phyloP scores from a whole-genome alignment of 1,284 basidiomycete genomes.

The Puccinia sorghi region DNA sequence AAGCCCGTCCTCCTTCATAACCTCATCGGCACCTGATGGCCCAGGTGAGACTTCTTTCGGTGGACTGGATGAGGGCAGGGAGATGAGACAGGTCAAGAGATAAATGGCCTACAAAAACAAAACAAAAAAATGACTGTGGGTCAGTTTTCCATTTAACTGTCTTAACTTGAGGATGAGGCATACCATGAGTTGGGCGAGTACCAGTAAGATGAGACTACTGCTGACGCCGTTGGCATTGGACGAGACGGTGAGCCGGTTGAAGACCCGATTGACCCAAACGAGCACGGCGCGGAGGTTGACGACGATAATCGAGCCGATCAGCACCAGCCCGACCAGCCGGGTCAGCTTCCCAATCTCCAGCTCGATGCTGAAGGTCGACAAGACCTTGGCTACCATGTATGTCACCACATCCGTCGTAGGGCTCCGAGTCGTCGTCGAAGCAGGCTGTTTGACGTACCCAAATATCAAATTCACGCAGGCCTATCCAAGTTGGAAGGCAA shows the following conservation, averaged over 20 bases:
- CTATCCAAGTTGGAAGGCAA: slow-evolving; percentile 51
- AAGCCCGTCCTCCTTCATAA: slow-evolving; percentile 52
- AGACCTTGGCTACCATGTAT: slow-evolving; percentile 56
- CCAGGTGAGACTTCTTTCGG: neutral
- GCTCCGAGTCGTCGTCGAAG: slow-evolving; percentile 28
- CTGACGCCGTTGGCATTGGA: slow-evolving; percentile 50
- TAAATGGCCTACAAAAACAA: slow-evolving; percentile 58
- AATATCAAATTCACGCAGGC: slow-evolving; percentile 58
- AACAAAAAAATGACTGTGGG: neutral
- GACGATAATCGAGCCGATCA: slow-evolving; percentile 60
- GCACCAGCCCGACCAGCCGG: slow-evolving; percentile 58
- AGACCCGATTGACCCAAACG: slow-evolving; percentile 58
- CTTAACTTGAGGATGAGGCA: neutral
- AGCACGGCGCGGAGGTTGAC: slow-evolving; percentile 59
- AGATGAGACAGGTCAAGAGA: slow-evolving; percentile 60
- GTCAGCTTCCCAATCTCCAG: slow-evolving; percentile 59
- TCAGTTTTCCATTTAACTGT: neutral
- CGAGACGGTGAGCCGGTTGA: slow-evolving; percentile 58
- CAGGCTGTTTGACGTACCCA: slow-evolving; percentile 48
- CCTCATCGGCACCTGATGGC: slow-evolving; percentile 5
- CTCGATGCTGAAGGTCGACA: slow-evolving; percentile 57
- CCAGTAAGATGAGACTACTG: slow-evolving; percentile 58
- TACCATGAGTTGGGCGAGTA: slow-evolving; percentile 60
- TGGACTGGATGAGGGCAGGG: slow-evolving; percentile 57
- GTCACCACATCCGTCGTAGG: slow-evolving; percentile 54